phyloP scores from a whole-genome alignment of 768 basidiomycete species.

The Suillus occidentalis region DNA sequence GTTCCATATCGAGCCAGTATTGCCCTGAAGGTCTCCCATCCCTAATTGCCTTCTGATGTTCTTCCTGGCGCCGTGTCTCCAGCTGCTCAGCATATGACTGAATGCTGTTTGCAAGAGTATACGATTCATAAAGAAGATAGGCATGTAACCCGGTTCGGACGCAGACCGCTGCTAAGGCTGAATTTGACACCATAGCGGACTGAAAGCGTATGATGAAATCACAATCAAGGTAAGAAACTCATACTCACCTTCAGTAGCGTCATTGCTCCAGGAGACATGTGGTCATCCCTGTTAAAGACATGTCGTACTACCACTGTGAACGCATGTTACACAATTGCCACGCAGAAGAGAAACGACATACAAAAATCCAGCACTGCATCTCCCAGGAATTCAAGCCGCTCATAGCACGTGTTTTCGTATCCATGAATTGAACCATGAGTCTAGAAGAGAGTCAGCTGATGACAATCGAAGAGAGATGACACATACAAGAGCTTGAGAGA shows the following conservation, averaged over 20 bases:
- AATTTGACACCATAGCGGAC: constrained; percentile 87
- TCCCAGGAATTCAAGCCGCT: constrained; percentile 82
- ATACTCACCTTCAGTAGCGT: constrained; percentile 68
- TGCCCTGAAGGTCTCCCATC: constrained; percentile 61
- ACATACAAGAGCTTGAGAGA: constrained; percentile 71
- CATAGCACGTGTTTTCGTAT: constrained; percentile 59
- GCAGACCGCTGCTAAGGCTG: constrained; percentile 72
- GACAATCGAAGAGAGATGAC: neutral
- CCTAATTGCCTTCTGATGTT: constrained; percentile 43
- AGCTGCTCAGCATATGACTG: constrained; percentile 52
- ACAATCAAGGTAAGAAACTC: neutral
- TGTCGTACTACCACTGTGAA: constrained; percentile 68
- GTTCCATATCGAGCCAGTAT: constrained; percentile 76
- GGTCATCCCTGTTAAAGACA: constrained; percentile 62
- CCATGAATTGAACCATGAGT: constrained; percentile 65
- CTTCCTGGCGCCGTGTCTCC: constrained; percentile 44
- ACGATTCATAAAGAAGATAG: constrained; percentile 58
- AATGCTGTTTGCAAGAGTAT: constrained; percentile 50
- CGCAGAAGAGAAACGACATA: constrained; percentile 36
- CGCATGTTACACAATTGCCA: neutral
- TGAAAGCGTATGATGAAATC: constrained; percentile 26
- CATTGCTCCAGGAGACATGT: constrained; percentile 72
- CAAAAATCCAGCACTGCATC: constrained; percentile 85
- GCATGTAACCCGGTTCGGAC: constrained; percentile 66
- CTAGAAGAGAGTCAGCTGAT: constrained; percentile 38